Evolutionary conservation across 495 filamentous ascomycete genomes (phyloP).

Genomic region (Aspergillus carlsbadensis): DNA sequence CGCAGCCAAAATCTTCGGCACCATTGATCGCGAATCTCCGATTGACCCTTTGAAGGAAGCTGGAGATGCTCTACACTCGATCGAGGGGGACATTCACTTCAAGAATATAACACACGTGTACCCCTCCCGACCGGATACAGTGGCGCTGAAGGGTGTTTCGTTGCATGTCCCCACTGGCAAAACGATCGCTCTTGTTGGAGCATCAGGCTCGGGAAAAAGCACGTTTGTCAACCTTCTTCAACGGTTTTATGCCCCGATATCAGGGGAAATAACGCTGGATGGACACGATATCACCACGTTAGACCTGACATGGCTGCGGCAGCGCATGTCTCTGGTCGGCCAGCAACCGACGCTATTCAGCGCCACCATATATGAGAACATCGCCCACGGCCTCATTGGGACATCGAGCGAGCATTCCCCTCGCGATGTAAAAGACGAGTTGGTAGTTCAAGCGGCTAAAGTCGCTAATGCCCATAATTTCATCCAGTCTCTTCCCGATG

Average conservation of each 20-base stretch:
- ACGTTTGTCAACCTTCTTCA: constrained; percentile 91
- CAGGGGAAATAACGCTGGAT: constrained; percentile 75
- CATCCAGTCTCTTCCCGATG: constrained; percentile 73
- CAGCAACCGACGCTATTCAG: constrained; percentile 74
- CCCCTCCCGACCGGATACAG: constrained; percentile 85
- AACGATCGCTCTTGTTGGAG: constrained; percentile 81
- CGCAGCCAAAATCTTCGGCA: constrained; percentile 84
- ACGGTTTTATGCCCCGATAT: constrained; percentile 87
- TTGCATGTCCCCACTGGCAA: constrained; percentile 81
- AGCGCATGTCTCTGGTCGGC: constrained; percentile 84
- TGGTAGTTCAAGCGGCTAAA: constrained; percentile 74
- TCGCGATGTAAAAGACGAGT: constrained; percentile 59
- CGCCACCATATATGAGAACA: constrained; percentile 82
- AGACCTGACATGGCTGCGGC: constrained; percentile 87
- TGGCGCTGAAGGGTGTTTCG: constrained; percentile 77
- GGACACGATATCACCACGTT: constrained; percentile 74
- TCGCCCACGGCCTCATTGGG: constrained; percentile 85
- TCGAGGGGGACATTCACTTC: constrained; percentile 76
- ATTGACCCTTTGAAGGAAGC: constrained; percentile 70
- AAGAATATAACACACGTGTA: constrained; percentile 85
- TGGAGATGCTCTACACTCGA: constrained; percentile 64
- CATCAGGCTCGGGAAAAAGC: constrained; percentile 86
- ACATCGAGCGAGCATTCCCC: constrained; percentile 66
- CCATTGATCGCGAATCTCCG: constrained; percentile 85
- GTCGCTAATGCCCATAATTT: constrained; percentile 95